Evolutionary conservation across 176 grass and related monocot genomes (phyloP), one percentile per base, ranked within the genome.

Genomic region (Lolium multiflorum): DNA sequence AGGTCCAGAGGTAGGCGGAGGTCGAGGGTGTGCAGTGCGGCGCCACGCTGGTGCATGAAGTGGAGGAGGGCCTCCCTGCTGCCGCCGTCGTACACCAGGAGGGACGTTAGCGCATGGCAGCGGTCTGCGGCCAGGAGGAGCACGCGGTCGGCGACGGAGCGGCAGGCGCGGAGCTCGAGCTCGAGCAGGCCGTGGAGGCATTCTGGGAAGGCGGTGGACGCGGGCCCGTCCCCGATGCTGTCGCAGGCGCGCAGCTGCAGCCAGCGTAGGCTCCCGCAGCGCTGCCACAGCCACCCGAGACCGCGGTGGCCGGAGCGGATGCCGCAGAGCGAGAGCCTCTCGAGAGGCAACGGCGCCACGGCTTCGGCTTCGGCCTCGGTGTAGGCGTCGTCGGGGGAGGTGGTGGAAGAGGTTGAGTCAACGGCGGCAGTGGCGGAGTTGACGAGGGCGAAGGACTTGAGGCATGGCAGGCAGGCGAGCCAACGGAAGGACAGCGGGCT

Each of bases 1-100:
- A 98, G 88, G 87, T 96, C 96, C 0, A 98, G 92, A 16, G 96
- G 93, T 17, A 98, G 93, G 70, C 96, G 96, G 47, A 98, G 91
- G 82, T 98, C 96, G 76, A 98, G 87, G 43, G 87, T 94, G 35
- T 79, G 93, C 51, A 98, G 79, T 1, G 43, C 84, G 0, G 90
- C 81, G 35, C 92, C 88, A 17, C 92, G 96, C 55, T 84, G 96
- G 35, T 92, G 82, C 85, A 98, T 96, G 82, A 98, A 98, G 6
- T 88, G 81, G 65, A 82, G 91, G 20, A 98, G 96, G 1, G 96
- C 96, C 7, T 92, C 93, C 5, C 90, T 68, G 78, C 96, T 80
- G 50, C 96, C 93, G 1, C 96, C 93, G 20, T 98, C 96, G 38
- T 98, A 98, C 10, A 98, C 88, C 41, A 98, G 73, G 24, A 98